Evolutionary conservation across 148 eudicot species (phyloP).

Genomic region (Cornus suecica): DNA sequence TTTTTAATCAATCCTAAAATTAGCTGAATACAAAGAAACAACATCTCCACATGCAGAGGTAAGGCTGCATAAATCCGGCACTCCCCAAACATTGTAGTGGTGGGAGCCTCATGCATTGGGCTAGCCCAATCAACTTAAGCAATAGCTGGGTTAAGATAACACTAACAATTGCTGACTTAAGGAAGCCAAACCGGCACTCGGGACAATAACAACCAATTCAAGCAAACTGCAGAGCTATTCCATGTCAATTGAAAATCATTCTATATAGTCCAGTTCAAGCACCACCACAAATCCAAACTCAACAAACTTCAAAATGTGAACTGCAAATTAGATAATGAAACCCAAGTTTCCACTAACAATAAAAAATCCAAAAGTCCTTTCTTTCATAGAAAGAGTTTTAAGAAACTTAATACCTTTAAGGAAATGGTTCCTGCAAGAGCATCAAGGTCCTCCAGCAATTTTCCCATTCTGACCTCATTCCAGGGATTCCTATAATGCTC

Average conservation of each 20-base stretch:
- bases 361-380: not conserved
- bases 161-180: not conserved
- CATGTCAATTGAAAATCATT: not conserved
- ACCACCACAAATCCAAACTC: not conserved
- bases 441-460: slow-evolving; percentile 94
- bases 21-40: too few species aligned
- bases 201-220: not conserved
- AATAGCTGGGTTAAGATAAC: too few species aligned
- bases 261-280: not conserved
- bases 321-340: not conserved
- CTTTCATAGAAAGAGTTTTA: not conserved
- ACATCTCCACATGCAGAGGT: too few species aligned
- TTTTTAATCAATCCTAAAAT: not conserved
- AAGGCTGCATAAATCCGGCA: too few species aligned
- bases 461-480: slow-evolving; percentile 81
- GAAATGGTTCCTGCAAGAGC: slow-evolving; percentile 93
- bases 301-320: not conserved
- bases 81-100: too few species aligned
- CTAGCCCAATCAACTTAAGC: too few species aligned
- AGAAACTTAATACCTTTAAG: slow-evolving; percentile 48
- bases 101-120: too few species aligned
- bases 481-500: slow-evolving; percentile 94
- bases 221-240: not conserved
- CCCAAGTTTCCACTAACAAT: not conserved
- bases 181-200: not conserved